Evolutionary conservation across 1,284 basidiomycete species (phyloP), one percentile per base, ranked within the genome.

Genomic region (Ustilago trichophora): DNA sequence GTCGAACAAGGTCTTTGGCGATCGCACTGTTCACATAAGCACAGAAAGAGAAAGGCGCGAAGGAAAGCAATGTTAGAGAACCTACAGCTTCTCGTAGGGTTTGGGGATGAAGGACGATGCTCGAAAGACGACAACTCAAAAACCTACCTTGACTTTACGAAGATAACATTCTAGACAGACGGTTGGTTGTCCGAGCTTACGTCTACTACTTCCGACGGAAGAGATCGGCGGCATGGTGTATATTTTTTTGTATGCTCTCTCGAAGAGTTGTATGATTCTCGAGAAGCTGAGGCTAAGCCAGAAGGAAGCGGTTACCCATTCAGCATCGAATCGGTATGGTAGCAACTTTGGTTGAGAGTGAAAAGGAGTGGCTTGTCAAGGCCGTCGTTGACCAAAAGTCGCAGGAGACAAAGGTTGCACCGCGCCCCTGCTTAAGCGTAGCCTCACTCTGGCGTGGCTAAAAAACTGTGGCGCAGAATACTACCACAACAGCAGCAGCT

Each of bases 111-210:
- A 29, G 15, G 13, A 25, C n/a, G 5, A 37, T 18, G 21, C n/a
- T n/a, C n/a, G 19, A 36, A 18, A 18, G 5, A 9, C 9, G 13
- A 36, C n/a, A 7, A 13, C 8, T 29, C 27, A 8, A 13, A 25
- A 37, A 49, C 66, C 36, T 36, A 69, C 66, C 56, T 71, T 71
- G 49, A 66, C 67, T 35, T 71, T 71, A 33, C 67, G 35, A 6
- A 65, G 62, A 37, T 71, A 71, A 57, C 67, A 71, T 43, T 71
- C 67, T 19, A 71, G 57, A 29, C 67, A 71, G 27, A 71, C 67
- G 24, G 67, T 71, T 9, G 62, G 67, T 32, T 62, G 62, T 12
- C 67, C 67, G 33, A 55, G 54, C 54, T 71, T 71, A 22, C 67
- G 62, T 35, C 67, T 48, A 19, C 67, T 71, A 44, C 67, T 71